Conservation (phyloP, 2,329 filamentous ascomycete genomes). For the Calonectria pteridis region DNA sequence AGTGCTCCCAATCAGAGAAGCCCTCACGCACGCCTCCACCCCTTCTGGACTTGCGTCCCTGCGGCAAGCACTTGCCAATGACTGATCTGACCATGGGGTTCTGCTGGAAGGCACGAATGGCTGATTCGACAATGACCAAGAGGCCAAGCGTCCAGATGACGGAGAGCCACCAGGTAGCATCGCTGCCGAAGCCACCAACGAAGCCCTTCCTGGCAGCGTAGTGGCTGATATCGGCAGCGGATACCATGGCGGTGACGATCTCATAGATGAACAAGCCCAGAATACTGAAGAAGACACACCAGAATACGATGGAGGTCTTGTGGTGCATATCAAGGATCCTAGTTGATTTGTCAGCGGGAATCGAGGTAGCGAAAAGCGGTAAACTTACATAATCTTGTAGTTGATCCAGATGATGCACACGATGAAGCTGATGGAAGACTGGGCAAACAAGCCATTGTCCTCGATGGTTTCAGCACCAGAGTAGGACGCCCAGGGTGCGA, state of each 20-base stretch:
- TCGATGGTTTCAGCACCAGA: slow-evolving; percentile 62
- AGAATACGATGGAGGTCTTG: slow-evolving; percentile 74
- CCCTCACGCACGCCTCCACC: slow-evolving; percentile 51
- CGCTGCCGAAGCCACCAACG: slow-evolving; percentile 73
- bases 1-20: slow-evolving; percentile 64
- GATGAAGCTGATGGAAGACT: slow-evolving; percentile 80
- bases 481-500: slow-evolving; percentile 70
- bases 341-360: slow-evolving; percentile 30
- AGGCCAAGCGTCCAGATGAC: background rate
- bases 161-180: slow-evolving; percentile 73
- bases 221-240: slow-evolving; percentile 61
- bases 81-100: background rate
- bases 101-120: background rate
- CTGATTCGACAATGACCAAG: background rate
- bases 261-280: slow-evolving; percentile 81
- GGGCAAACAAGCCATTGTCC: slow-evolving; percentile 80
- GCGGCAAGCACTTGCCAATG: slow-evolving; percentile 54
- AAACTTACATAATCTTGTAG: slow-evolving; percentile 78
- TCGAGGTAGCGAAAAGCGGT: background rate
- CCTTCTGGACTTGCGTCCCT: slow-evolving; percentile 58
- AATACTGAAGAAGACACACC: slow-evolving; percentile 69
- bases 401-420: slow-evolving; percentile 80
- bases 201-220: slow-evolving; percentile 80
- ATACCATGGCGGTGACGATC: slow-evolving; percentile 75
- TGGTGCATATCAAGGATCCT: slow-evolving; percentile 82